A percentile compares a stretch with the other conserved stretches of the same genome.
phyloP scores from a whole-genome alignment of 495 filamentous ascomycete genomes.

The Hyaloscypha hepaticicola region DNA sequence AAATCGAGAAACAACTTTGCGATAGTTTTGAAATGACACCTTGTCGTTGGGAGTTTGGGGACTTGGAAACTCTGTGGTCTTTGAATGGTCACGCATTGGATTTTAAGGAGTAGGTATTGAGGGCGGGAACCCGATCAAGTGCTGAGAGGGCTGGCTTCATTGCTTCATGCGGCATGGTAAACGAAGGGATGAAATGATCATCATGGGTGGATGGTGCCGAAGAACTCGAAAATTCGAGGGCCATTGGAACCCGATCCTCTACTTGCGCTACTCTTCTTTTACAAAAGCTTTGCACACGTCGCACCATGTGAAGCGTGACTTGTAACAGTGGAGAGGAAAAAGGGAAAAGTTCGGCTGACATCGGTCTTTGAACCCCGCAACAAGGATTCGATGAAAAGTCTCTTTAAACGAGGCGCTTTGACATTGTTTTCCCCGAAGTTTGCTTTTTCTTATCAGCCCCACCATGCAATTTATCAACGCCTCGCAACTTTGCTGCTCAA shows the following conservation, averaged over 20 bases:
- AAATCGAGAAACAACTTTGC: conserved; percentile 84
- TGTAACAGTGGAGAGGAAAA: no score
- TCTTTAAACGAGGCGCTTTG: background rate
- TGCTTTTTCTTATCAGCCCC: background rate
- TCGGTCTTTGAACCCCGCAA: no score
- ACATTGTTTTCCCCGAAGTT: no score
- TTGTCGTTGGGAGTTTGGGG: background rate
- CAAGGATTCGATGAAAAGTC: background rate
- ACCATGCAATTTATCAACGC: background rate
- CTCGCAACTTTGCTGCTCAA: background rate
- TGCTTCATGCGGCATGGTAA: no score
- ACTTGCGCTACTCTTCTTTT: no score
- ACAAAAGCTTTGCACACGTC: no score
- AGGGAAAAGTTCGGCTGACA: no score
- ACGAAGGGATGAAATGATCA: no score
- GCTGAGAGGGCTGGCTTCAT: conserved; percentile 34
- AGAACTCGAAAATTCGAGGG: no score
- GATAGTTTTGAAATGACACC: conserved; percentile 53
- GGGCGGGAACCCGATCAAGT: conserved; percentile 28
- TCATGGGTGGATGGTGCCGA: no score
- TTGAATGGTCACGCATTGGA: background rate
- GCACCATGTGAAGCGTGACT: background rate
- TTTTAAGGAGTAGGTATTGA: background rate
- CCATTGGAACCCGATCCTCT: no score
- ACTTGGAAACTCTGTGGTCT: background rate